Evolutionary conservation across 2,329 filamentous ascomycete species (phyloP), one percentile per base, ranked within the genome.

Genomic region (Paraconiothyrium brasiliense): DNA sequence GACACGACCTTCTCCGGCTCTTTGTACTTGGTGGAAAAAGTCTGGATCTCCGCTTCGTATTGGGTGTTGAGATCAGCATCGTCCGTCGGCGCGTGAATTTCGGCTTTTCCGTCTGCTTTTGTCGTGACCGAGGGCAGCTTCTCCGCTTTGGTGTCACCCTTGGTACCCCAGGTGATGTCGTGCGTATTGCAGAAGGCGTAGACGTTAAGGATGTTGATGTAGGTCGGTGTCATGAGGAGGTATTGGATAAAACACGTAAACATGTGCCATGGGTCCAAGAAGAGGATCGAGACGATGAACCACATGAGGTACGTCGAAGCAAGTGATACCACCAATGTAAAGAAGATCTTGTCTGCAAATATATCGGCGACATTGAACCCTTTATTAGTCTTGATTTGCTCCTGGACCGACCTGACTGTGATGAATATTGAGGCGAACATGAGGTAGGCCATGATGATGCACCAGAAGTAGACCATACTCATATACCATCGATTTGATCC

Each of bases 261-360:
- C 93, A 99, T 98, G 82, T 99, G 95, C 94, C 95, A 99, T 4
- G 95, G 95, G 78, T 99, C 95, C 79, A 98, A 89, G 89, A 98
- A 98, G 69, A 99, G 84, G 67, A 99, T 85, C 9, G 93, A 97
- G 0, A 93, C 91, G 54, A 99, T 81, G 62, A 98, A 86, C 91
- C 94, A 99, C 73, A 99, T 89, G 64, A 96, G 86, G 76, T 95
- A 99, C 0, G 95, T 99, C 11, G 93, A 95, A 72, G 92, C 87
- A 72, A 98, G 87, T 0, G 94, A 97, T 55, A 99, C 89, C 70
- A 99, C 95, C 65, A 99, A 86, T 37, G 93, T 96, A 79, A 95
- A 93, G 82, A 99, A 98, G 61, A 96, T 88, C 65, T 88, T 85
- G 78, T 99, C 97, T 71, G 88, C 90, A 81, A 98, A 94, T 3